Evolutionary conservation across 2,329 filamentous ascomycete genomes (phyloP).

Genomic region (Sporothrix phasma): DNA sequence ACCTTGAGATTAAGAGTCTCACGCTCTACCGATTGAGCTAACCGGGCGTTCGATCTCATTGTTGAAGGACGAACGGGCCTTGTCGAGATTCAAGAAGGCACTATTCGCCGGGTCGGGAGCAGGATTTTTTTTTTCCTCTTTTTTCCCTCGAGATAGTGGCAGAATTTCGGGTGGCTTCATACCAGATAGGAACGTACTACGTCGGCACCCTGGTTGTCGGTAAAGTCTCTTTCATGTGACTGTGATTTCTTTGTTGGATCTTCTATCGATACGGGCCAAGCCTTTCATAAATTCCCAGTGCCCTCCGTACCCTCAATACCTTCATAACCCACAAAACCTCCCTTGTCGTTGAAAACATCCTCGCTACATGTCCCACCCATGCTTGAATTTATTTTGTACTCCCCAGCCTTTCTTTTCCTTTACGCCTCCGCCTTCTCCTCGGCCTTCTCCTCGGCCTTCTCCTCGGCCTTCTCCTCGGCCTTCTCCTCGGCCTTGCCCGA

Average conservation of each 20-base stretch:
- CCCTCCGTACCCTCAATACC: not conserved
- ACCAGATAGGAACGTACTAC: not conserved
- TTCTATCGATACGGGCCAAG: not conserved
- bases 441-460: not conserved
- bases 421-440: not conserved
- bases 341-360: not conserved
- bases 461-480: not conserved
- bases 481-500: constrained; percentile 2
- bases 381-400: not conserved
- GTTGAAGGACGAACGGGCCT: not conserved
- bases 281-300: not conserved
- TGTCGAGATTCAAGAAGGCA: not conserved
- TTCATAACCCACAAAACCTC: not conserved
- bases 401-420: not conserved
- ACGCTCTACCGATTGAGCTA: constrained; percentile 66
- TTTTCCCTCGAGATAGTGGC: not conserved
- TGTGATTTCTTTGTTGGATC: not conserved
- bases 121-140: too few relatives aligned
- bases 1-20: constrained; percentile 50
- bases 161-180: not conserved
- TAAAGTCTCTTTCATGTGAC: not conserved
- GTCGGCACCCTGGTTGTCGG: not conserved
- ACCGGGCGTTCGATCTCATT: constrained; percentile 33
- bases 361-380: not conserved
- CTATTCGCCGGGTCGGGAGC: not conserved